Evolutionary conservation across 345 rosid species (phyloP), one percentile per base, ranked within the genome.

Genomic region (Gossypium australe): DNA sequence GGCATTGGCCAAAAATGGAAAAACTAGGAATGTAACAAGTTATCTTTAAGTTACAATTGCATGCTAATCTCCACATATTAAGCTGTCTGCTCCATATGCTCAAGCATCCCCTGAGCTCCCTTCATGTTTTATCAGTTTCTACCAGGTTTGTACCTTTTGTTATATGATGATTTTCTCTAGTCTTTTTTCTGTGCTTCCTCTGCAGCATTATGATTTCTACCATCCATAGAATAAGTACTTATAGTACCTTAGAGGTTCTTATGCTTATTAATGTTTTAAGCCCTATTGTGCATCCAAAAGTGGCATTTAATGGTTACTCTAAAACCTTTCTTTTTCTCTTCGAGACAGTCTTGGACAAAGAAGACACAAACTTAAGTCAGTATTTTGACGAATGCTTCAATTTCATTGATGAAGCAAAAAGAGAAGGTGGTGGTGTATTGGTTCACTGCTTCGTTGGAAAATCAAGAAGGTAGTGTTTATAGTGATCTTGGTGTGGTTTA

Each of bases 381-480:
- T 60, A 72, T 64, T 72, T 72, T 44, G 75, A 58, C 16, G 75
- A 72, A 60, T 72, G 75, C 55, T 72, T 72, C 6, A 6, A 59
- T 72, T 72, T 72, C 75, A 72, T 72, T 58, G 75, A 72, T 38
- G 67, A 72, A 57, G 75, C 65, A 3, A 72, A 45, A 71, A 77
- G 51, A 74, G 79, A 38, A 24, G 78, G 76, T 17, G 83, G 86
- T 53, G 78, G 80, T 58, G 85, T 85, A 62, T 82, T 85, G 73
- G 88, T 85, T 7, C 86, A 83, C 60, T 85, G 88, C 82, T 78
- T 81, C 10, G 22, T 70, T 72, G 88, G 88, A 45, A 81, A 76
- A 68, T 85, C 88, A 25, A 62, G 86, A 48, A 84, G 84, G 86
- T 83, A 4, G 20, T 69, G 14, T 27, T 48, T 48, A 45, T 51